phyloP scores from a whole-genome alignment of 2,329 filamentous ascomycete species.

The Curvularia spicifera region DNA sequence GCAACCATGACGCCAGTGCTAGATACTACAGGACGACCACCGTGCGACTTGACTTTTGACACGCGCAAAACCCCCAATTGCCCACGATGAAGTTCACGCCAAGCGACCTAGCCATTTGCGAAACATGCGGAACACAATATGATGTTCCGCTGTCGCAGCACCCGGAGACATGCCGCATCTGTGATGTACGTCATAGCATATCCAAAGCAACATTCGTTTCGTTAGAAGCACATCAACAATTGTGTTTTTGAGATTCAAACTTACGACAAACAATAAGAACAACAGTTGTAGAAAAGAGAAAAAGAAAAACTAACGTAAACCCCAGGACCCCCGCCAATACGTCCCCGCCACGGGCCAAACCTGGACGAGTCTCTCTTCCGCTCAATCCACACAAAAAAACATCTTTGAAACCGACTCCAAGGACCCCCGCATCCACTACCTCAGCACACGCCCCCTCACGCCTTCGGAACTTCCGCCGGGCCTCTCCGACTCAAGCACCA shows the following conservation, averaged over 20 bases:
- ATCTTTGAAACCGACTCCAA: slow-evolving; percentile 57
- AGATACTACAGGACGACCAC: slow-evolving; percentile 26
- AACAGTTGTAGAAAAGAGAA: too few relatives aligned
- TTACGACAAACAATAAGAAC: too few relatives aligned
- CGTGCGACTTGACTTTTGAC: too few relatives aligned
- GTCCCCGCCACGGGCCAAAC: slow-evolving; percentile 68
- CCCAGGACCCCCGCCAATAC: slow-evolving; percentile 68
- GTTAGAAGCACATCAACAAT: too few relatives aligned
- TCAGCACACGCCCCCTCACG: slow-evolving; percentile 49
- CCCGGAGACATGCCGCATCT: slow-evolving; percentile 69
- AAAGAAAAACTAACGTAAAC: slow-evolving; percentile 12
- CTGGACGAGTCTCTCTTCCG: slow-evolving; percentile 66
- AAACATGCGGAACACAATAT: slow-evolving; percentile 74
- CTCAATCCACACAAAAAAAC: slow-evolving; percentile 59
- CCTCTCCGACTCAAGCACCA: slow-evolving; percentile 47
- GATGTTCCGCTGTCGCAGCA: slow-evolving; percentile 58
- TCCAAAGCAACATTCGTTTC: slow-evolving; percentile 1
- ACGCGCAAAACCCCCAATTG: neutral
- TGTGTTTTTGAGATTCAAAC: too few relatives aligned
- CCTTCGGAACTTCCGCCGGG: slow-evolving; percentile 30
- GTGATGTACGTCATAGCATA: slow-evolving; percentile 63
- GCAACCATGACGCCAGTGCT: slow-evolving; percentile 5
- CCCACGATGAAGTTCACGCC: slow-evolving; percentile 38
- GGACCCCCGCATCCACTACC: slow-evolving; percentile 55
- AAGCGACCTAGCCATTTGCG: slow-evolving; percentile 64